Percentiles rank a stretch among this genome's conserved stretches.
These are phyloP conservation scores for Hypoxylon sp. DNA, from an alignment of 2,329 filamentous ascomycete genomes.

Conservation along the genomic window DNA sequence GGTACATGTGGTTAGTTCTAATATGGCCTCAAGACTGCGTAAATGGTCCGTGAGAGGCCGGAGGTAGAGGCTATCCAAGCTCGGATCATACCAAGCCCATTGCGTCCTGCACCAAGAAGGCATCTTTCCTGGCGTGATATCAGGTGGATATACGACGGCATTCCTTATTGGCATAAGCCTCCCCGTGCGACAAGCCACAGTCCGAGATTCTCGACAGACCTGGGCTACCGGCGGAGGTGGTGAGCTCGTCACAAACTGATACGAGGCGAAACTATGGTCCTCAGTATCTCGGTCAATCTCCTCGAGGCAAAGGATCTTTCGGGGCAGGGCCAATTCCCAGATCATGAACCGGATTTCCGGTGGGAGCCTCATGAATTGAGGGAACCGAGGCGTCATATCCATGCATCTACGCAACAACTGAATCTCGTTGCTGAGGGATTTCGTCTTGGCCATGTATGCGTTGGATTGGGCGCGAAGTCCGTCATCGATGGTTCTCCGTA, in stretches of 20 bases:
- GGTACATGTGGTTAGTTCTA: conserved; percentile 1
- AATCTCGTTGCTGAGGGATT: conserved; percentile 8
- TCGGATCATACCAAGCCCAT: conserved; percentile 31
- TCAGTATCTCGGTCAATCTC: neutral
- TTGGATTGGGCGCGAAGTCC: conserved; percentile 3
- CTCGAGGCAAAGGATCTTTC: conserved; percentile 7
- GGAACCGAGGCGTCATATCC: conserved; percentile 15
- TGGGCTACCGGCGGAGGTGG: conserved; percentile 24
- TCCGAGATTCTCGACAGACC: conserved; percentile 35
- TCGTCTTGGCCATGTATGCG: neutral
- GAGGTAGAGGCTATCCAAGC: conserved; percentile 20
- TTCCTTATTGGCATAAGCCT: conserved; percentile 12
- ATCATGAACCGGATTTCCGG: conserved; percentile 43
- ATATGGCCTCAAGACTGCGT: neutral
- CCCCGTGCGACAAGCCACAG: conserved; percentile 22
- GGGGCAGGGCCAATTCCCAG: conserved; percentile 30
- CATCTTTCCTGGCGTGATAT: neutral
- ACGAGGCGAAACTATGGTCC: neutral
- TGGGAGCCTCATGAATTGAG: conserved; percentile 34
- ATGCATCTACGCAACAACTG: conserved; percentile 3
- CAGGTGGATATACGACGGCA: neutral
- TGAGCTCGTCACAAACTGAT: neutral
- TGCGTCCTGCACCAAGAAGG: neutral
- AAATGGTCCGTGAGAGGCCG: neutral
- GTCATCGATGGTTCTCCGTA: neutral